Evolutionary conservation across 768 basidiomycete species (phyloP).

Genomic region (Podaxis sp.): DNA sequence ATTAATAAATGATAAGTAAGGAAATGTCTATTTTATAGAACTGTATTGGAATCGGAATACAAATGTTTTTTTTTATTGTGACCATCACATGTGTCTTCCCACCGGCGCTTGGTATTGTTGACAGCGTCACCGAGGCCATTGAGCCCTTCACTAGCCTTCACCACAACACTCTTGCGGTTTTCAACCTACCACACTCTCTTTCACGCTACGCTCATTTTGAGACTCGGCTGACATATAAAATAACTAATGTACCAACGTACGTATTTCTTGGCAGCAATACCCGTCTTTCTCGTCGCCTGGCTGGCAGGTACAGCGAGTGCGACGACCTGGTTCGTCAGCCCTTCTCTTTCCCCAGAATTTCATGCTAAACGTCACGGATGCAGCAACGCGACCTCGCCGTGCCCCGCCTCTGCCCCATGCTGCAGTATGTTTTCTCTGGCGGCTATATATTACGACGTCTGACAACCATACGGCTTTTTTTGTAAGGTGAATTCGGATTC

Average conservation of each 20-base stretch:
- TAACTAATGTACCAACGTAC: not conserved
- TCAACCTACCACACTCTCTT: conserved; percentile 4
- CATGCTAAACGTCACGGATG: not conserved
- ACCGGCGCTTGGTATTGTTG: conserved; percentile 8
- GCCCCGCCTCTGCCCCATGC: conserved; percentile 47
- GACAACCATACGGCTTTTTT: conserved; percentile 6
- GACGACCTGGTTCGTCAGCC: conserved; percentile 6
- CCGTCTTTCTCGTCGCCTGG: conserved; percentile 10
- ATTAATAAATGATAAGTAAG: not conserved
- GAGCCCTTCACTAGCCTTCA: not conserved
- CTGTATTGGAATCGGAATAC: not conserved
- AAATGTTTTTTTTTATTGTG: not conserved
- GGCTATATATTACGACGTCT: not conserved
- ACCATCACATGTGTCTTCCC: conserved; percentile 13
- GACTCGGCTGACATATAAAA: not conserved
- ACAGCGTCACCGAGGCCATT: not conserved
- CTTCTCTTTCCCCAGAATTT: not conserved
- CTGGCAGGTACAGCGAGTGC: conserved; percentile 10
- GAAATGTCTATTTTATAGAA: not conserved
- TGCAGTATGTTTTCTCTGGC: conserved; percentile 41
- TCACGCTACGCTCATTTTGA: conserved; percentile 1
- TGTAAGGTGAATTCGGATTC: conserved; percentile 52
- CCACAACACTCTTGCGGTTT: not conserved
- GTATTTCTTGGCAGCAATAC: not conserved
- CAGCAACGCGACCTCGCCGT: conserved; percentile 45